Percentiles rank a stretch among this genome's conserved stretches.
These are phyloP conservation scores for Aspergillus clavatus DNA, from an alignment of 2,329 filamentous ascomycete genomes.

Conservation along the genomic window DNA sequence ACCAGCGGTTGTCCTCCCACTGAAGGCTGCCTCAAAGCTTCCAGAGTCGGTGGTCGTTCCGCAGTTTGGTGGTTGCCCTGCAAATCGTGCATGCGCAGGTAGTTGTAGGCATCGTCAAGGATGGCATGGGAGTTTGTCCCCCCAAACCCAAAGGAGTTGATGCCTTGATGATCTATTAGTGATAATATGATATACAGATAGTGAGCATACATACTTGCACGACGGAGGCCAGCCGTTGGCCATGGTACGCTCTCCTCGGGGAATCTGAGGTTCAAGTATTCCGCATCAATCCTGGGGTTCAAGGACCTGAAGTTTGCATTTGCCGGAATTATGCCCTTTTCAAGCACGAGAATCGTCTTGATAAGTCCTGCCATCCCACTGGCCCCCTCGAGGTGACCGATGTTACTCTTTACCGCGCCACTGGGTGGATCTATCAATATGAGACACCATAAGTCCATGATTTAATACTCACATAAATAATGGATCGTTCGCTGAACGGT, in stretches of 20 bases:
- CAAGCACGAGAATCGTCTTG: constrained; percentile 41
- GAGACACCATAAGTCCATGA: constrained; percentile 5
- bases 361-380: constrained; percentile 40
- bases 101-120: constrained; percentile 25
- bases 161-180: too few relatives aligned
- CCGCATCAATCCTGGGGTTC: too few relatives aligned
- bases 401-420: too few relatives aligned
- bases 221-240: constrained; percentile 22
- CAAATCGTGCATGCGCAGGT: not conserved
- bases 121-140: constrained; percentile 33
- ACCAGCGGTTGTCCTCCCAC: too few relatives aligned
- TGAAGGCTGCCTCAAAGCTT: too few relatives aligned
- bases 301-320: constrained; percentile 39
- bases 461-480: constrained; percentile 1
- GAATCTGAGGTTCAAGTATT: too few relatives aligned
- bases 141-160: constrained; percentile 38
- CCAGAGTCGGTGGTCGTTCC: too few relatives aligned
- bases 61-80: too few relatives aligned
- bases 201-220: constrained; percentile 27
- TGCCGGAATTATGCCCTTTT: constrained; percentile 42
- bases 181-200: too few relatives aligned
- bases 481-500: not conserved
- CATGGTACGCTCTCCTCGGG: too few relatives aligned
- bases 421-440: too few relatives aligned
- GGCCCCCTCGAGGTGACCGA: constrained; percentile 27